Base-by-base conservation (phyloP, 2,329 filamentous ascomycete species). In the Beauveria asiatica region DNA sequence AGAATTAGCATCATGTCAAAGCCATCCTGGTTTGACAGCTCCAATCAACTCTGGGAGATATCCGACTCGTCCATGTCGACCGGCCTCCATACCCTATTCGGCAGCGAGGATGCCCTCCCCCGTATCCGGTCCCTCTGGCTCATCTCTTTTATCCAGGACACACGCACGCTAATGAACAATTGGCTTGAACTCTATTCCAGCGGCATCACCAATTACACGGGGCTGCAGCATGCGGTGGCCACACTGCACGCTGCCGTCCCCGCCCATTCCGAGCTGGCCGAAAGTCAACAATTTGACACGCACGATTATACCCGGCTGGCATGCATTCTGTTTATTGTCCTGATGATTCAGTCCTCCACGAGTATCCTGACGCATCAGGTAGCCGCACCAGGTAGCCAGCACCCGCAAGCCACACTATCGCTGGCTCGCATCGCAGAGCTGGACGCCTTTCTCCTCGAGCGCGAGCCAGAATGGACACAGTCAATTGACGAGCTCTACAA, bases 1-100 rank as follows among this genome's bases (percentile, higher is more conserved):
- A 59, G 57, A 30, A 53, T 45, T 17, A 52, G 21, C 11, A 49
- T 59, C 23, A 59, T 59, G 57, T 11, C 39, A 7, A 52, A 45
- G n/a, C 57, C 48, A 3, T 53, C 49, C 21, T 59, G 57, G 57
- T 53, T 59, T 33, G 57, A 59, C 25, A 59, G 57, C 39, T 59
- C 57, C 25, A 59, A 59, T 46, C 37, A 53, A 23, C 33, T 59
- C 21, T 59, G 33, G 57, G 57, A 53, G 39, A 30, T 59, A 8
- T 33, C 11, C 39, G 49, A 52, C 37, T 37, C 57, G 10, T 50
- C 48, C 27, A 19, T 50, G 5, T 52, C 46, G 37, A 17, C 33
- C 6, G 25, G 21, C 30, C 45, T 44, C 13, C 46, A 23, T 11
- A 33, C 27, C 7, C 10, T 59, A 6, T 17, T 59, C 3, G 56